A percentile compares a stretch with the other conserved stretches of the same genome.
Evolutionary conservation across 169 alveolate species (phyloP).

Genomic region (Cryptosporidium parvum): DNA sequence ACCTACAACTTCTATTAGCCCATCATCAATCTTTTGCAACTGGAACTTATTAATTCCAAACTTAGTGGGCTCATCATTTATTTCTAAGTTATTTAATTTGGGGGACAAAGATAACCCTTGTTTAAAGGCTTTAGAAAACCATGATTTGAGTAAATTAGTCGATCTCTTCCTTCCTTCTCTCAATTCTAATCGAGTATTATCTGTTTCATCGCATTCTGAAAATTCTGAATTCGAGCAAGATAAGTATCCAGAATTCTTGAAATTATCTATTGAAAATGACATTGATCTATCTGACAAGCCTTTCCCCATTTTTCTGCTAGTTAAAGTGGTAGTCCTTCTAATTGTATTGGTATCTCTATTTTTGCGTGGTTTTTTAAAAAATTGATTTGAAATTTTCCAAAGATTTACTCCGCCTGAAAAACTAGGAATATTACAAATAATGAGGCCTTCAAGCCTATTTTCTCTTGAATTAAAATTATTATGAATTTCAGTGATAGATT

Average conservation of each 20-base stretch:
- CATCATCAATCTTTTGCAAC: conserved; percentile 81
- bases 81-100: neutral
- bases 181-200: neutral
- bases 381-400: conserved; percentile 76
- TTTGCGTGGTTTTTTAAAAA: conserved; percentile 39
- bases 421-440: conserved; percentile 82
- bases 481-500: neutral
- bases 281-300: conserved; percentile 36
- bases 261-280: conserved; percentile 50
- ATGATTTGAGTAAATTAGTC: conserved; percentile 18
- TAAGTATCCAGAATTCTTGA: neutral
- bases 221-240: conserved; percentile 15
- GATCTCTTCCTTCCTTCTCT: conserved; percentile 11
- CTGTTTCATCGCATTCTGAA: conserved; percentile 11
- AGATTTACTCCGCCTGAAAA: conserved; percentile 82
- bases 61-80: neutral
- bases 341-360: neutral
- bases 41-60: conserved; percentile 27
- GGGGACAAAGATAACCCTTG: neutral
- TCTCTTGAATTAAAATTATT: neutral
- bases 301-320: conserved; percentile 12
- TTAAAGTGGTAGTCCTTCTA: conserved; percentile 23
- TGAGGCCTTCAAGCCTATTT: conserved; percentile 79
- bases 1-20: conserved; percentile 84
- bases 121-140: conserved; percentile 37